phyloP scores from a whole-genome alignment of 2,329 filamentous ascomycete genomes.

The Diplocarpon mali region DNA sequence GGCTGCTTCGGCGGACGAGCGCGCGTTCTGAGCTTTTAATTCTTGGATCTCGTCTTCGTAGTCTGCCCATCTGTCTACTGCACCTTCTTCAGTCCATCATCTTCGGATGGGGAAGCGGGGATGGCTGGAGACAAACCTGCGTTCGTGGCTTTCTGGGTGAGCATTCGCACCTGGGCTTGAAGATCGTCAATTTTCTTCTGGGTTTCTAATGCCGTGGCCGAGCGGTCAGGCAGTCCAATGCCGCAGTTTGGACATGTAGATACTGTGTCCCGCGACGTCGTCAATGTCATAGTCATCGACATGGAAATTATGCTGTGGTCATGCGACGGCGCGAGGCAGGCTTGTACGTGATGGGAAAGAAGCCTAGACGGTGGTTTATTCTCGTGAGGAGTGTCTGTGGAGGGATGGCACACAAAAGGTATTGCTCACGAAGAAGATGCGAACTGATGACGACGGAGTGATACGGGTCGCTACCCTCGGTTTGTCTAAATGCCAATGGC shows the following conservation, averaged over 20 bases:
- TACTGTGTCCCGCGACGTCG: constrained; percentile 16
- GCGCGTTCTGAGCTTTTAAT: constrained; percentile 35
- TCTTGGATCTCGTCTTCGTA: constrained; percentile 67
- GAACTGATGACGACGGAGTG: too few relatives aligned
- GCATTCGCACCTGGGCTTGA: constrained; percentile 55
- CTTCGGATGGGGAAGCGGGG: not conserved
- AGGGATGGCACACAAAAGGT: too few relatives aligned
- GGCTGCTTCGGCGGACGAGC: constrained; percentile 20
- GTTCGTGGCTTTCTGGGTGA: constrained; percentile 61
- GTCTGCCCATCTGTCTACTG: constrained; percentile 57
- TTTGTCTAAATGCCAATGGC: too few relatives aligned
- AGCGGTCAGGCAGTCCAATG: constrained; percentile 18
- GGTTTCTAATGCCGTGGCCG: constrained; percentile 28
- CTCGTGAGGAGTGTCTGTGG: too few relatives aligned
- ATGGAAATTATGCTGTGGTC: constrained; percentile 13
- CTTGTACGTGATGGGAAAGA: not conserved
- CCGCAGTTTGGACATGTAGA: constrained; percentile 26
- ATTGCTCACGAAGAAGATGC: too few relatives aligned
- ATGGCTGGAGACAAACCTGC: constrained; percentile 34
- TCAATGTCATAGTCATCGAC: constrained; percentile 26
- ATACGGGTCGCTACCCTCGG: too few relatives aligned
- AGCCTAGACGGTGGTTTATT: too few relatives aligned
- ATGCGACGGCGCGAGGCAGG: constrained; percentile 1
- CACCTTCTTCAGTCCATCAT: constrained; percentile 15
- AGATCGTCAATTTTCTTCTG: constrained; percentile 56